Percentiles rank a stretch among this genome's conserved stretches.
Conservation (phyloP, 768 basidiomycete genomes). For the Sarcomyxa edulis region DNA sequence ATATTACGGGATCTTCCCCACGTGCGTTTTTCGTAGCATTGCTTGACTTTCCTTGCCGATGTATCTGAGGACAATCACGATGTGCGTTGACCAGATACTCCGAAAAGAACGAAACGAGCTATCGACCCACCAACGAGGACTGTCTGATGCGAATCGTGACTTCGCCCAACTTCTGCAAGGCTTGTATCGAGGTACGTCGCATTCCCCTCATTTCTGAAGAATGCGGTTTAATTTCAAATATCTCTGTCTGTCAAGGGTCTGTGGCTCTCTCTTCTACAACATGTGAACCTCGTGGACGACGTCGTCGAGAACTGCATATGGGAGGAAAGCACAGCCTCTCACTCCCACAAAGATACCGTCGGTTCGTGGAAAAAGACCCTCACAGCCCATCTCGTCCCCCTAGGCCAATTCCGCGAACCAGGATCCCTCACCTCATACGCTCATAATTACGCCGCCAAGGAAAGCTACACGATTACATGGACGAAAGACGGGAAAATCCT, state of each 20-base stretch:
- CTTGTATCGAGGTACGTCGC: conserved; percentile 72
- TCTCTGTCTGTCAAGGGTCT: no score
- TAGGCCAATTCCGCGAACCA: conserved; percentile 46
- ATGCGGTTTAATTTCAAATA: no score
- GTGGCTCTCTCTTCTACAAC: conserved; percentile 60
- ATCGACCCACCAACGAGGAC: conserved; percentile 79
- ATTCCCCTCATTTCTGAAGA: no score
- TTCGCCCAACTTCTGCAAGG: conserved; percentile 68
- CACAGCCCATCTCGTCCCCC: conserved; percentile 49
- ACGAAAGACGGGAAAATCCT: conserved; percentile 38
- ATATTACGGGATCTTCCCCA: conserved; percentile 67
- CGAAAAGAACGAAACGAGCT: conserved; percentile 56
- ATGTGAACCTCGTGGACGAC: conserved; percentile 58
- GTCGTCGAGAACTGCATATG: conserved; percentile 35
- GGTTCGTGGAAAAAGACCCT: conserved; percentile 26
- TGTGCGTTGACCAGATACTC: conserved; percentile 44
- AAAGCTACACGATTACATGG: conserved; percentile 55
- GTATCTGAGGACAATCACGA: neutral
- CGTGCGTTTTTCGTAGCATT: conserved; percentile 38
- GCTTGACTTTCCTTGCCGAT: neutral
- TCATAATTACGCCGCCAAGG: conserved; percentile 15
- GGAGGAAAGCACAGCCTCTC: neutral
- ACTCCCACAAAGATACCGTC: neutral
- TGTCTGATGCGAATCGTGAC: conserved; percentile 78
- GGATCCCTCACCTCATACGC: conserved; percentile 4